Conservation (phyloP, 1,284 basidiomycete genomes). For the Coriolopsis trogii region DNA sequence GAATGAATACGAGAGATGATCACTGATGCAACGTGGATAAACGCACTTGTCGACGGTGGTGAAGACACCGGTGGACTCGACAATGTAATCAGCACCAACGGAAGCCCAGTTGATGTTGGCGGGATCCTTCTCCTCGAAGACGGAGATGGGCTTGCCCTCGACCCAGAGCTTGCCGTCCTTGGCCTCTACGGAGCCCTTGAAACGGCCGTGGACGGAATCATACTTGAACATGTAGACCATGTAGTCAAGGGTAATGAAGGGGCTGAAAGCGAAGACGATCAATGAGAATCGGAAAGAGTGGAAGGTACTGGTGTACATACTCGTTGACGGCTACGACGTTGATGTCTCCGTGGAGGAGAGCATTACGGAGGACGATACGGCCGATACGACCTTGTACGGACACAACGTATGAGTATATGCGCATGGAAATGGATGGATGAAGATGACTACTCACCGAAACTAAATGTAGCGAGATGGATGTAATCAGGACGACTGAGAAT, state of each 20-base stretch:
- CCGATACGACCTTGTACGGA: slow-evolving; percentile 81
- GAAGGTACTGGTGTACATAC: slow-evolving; percentile 50
- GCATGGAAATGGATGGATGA: background rate
- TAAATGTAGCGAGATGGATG: slow-evolving; percentile 34
- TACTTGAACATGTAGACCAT: slow-evolving; percentile 99
- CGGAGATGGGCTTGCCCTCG: slow-evolving; percentile 78
- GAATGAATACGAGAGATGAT: no score
- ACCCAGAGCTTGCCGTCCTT: slow-evolving; percentile 93
- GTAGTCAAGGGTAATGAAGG: slow-evolving; percentile 95
- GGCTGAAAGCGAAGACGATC: slow-evolving; percentile 47
- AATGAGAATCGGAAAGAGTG: slow-evolving; percentile 12
- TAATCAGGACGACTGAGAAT: slow-evolving; percentile 23
- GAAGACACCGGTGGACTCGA: slow-evolving; percentile 99
- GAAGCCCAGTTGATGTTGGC: slow-evolving; percentile 84
- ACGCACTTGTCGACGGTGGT: slow-evolving; percentile 86
- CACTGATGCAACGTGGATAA: background rate
- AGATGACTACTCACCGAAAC: slow-evolving; percentile 73
- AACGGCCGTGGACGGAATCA: slow-evolving; percentile 97
- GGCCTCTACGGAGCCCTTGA: slow-evolving; percentile 83
- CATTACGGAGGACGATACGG: slow-evolving; percentile 97
- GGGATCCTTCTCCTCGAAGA: slow-evolving; percentile 91
- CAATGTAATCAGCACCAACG: slow-evolving; percentile 89
- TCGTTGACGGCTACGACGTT: slow-evolving; percentile 91
- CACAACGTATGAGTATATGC: slow-evolving; percentile 8
- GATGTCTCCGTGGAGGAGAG: slow-evolving; percentile 76